Percentiles rank a stretch among this genome's conserved stretches.
Evolutionary conservation across 179 eudicot genomes (phyloP).

Genomic region (Sideroxylon spinosum): DNA sequence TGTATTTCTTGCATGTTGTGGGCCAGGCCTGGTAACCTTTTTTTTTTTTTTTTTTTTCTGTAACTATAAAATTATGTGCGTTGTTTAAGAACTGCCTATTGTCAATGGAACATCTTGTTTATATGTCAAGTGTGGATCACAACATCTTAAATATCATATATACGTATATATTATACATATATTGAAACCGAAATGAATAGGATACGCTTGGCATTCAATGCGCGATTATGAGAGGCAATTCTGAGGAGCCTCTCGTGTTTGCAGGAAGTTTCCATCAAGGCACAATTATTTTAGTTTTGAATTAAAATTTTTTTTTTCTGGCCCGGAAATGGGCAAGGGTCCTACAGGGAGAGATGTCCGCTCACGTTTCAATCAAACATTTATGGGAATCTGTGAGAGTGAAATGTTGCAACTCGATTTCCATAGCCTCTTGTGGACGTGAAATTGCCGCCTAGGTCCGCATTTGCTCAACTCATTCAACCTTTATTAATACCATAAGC

Average conservation of each 20-base stretch:
- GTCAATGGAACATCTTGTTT: not conserved
- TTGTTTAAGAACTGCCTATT: not conserved
- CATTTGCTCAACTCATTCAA: no score
- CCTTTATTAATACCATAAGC: no score
- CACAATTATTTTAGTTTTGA: not conserved
- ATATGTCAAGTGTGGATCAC: not conserved
- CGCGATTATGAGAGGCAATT: not conserved
- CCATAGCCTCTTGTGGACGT: not conserved
- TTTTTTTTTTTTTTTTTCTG: not conserved
- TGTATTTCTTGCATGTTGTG: not conserved
- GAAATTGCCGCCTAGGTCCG: not conserved
- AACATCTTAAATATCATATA: no score
- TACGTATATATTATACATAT: no score
- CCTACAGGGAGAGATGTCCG: no score
- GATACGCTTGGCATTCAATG: not conserved
- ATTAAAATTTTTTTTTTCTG: no score
- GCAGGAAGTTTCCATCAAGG: not conserved
- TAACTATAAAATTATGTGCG: not conserved
- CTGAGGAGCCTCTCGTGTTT: not conserved
- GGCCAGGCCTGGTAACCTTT: not conserved
- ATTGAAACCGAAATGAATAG: not conserved
- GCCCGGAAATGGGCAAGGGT: no score
- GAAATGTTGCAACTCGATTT: not conserved
- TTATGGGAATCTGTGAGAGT: no score
- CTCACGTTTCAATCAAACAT: no score